These are phyloP conservation scores for Calonectria ilicicola DNA, from an alignment of 2,329 filamentous ascomycete genomes.

Conservation along the genomic window DNA sequence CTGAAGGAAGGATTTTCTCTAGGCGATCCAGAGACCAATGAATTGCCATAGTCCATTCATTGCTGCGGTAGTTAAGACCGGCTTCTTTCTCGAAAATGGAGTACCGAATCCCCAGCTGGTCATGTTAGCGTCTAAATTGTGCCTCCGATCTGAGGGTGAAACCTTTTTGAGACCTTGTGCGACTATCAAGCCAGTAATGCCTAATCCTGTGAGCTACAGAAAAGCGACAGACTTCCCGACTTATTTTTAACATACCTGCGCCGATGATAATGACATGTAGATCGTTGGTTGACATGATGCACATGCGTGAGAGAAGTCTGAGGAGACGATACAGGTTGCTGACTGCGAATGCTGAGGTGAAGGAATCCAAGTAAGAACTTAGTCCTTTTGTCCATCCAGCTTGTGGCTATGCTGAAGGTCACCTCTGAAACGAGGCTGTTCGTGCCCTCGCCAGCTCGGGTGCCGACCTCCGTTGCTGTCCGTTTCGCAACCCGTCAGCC, in stretches of 20 bases:
- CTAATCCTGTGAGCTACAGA: neutral
- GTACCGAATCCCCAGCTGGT: slow-evolving; percentile 26
- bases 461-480: slow-evolving; percentile 28
- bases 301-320: neutral
- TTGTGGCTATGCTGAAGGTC: neutral
- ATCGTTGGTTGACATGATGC: slow-evolving; percentile 29
- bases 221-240: no score
- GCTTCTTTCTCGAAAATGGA: slow-evolving; percentile 37
- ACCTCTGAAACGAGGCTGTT: no score
- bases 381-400: neutral
- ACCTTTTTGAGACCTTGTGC: slow-evolving; percentile 34
- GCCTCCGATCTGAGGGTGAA: neutral
- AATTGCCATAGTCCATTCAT: slow-evolving; percentile 41
- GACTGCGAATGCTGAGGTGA: neutral
- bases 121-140: neutral
- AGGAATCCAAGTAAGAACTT: neutral
- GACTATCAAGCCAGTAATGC: slow-evolving; percentile 34
- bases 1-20: slow-evolving; percentile 29
- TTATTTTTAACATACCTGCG: slow-evolving; percentile 23
- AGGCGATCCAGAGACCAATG: slow-evolving; percentile 35
- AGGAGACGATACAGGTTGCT: neutral
- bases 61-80: slow-evolving; percentile 36
- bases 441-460: slow-evolving; percentile 12
- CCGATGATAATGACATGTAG: slow-evolving; percentile 35
- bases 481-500: slow-evolving; percentile 31